phyloP scores from a whole-genome alignment of 306 rosid genomes.

The Acacia melanoxylon region DNA sequence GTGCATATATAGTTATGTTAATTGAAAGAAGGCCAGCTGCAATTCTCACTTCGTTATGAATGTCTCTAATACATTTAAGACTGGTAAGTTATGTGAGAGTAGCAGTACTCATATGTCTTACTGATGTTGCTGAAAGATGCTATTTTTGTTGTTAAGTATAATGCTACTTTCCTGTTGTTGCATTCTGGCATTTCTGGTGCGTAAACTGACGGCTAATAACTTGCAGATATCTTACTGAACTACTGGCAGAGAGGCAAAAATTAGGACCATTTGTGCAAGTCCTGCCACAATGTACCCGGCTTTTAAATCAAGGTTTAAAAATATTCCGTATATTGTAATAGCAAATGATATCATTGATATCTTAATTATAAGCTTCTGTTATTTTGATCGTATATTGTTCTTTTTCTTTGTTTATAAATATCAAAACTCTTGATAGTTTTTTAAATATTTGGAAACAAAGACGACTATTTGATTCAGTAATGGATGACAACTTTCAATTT shows the following conservation, averaged over 20 bases:
- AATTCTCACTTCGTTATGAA: neutral
- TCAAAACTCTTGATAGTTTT: neutral
- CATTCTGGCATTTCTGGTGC: conserved; percentile 18
- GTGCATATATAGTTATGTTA: neutral
- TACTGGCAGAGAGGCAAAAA: conserved; percentile 79
- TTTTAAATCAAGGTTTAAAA: conserved; percentile 68
- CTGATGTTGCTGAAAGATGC: neutral
- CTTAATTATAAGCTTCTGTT: neutral
- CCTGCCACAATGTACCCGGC: conserved; percentile 72
- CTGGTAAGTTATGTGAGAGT: neutral
- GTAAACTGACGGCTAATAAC: conserved; percentile 17
- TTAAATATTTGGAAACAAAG: neutral
- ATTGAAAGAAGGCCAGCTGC: conserved; percentile 2
- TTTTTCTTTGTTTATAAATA: neutral
- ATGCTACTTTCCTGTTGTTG: neutral
- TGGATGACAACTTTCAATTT: conserved; percentile 5
- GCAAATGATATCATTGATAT: neutral
- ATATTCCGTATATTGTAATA: neutral
- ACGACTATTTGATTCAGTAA: neutral
- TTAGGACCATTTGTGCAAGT: conserved; percentile 83
- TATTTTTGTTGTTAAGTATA: neutral
- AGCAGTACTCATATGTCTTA: neutral
- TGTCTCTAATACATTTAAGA: neutral
- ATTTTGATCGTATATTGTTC: neutral
- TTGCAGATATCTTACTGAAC: conserved; percentile 76